These are phyloP conservation scores for Antrodiella citrinella DNA, from an alignment of 768 basidiomycete genomes.

Conservation along the genomic window DNA sequence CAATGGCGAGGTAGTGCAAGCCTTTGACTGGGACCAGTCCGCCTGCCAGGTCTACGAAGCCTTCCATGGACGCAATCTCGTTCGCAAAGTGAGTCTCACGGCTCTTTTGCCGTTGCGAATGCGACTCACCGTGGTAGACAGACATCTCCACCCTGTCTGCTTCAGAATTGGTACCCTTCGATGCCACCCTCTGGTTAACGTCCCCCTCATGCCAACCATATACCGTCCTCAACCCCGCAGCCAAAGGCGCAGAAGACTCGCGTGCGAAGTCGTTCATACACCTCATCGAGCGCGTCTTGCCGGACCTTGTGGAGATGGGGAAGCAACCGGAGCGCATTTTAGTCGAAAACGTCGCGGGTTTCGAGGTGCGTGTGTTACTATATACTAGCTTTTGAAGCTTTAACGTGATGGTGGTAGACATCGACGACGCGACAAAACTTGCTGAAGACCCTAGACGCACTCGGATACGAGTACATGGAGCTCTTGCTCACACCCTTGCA, in stretches of 20 bases:
- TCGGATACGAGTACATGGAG: conserved; percentile 54
- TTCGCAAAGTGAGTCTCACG: conserved; percentile 37
- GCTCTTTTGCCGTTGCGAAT: neutral
- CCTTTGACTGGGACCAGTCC: conserved; percentile 80
- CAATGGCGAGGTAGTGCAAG: conserved; percentile 42
- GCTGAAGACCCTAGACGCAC: conserved; percentile 38
- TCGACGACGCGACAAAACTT: conserved; percentile 56
- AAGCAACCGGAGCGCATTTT: conserved; percentile 53
- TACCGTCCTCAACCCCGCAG: conserved; percentile 66
- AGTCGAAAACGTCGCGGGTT: conserved; percentile 78
- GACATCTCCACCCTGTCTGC: conserved; percentile 58
- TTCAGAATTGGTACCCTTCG: conserved; percentile 31
- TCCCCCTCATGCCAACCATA: conserved; percentile 85
- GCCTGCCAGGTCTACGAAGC: conserved; percentile 63
- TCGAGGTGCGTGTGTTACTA: conserved; percentile 73
- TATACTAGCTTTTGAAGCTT: conserved; percentile 1
- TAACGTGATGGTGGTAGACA: conserved; percentile 30
- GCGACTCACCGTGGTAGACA: conserved; percentile 14
- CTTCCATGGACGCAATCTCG: conserved; percentile 44
- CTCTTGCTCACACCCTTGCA: conserved; percentile 68
- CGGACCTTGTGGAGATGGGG: conserved; percentile 37
- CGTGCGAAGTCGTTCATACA: conserved; percentile 72
- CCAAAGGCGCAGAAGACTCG: conserved; percentile 65
- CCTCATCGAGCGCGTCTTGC: conserved; percentile 55
- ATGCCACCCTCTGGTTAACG: conserved; percentile 66